phyloP scores from a whole-genome alignment of 2,329 filamentous ascomycete species.

The Xylariaceae sp. region DNA sequence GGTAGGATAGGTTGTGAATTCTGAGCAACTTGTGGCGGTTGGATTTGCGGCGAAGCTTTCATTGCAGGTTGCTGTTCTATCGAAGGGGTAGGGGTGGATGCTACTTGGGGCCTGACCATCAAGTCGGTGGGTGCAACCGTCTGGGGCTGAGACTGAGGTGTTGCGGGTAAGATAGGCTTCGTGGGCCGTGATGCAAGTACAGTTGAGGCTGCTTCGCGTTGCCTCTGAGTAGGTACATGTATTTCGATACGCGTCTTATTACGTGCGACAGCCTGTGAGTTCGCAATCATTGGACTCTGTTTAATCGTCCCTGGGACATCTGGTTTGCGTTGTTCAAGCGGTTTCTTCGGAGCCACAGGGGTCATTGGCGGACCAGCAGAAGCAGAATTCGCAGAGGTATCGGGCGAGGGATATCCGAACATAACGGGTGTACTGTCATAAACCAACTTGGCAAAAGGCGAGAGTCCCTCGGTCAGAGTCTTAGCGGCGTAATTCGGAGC shows the following conservation, averaged over 20 bases:
- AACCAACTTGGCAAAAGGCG: conserved; percentile 47
- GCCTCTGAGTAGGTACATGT: conserved; percentile 27
- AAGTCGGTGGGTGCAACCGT: conserved; percentile 31
- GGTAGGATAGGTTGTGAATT: conserved; percentile 4
- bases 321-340: conserved; percentile 30
- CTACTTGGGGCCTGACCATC: conserved; percentile 25
- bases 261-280: conserved; percentile 29
- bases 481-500: conserved; percentile 27
- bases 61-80: conserved; percentile 19
- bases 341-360: conserved; percentile 29
- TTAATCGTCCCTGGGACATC: conserved; percentile 35
- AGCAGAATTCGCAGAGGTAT: conserved; percentile 28
- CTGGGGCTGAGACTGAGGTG: conserved; percentile 25
- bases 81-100: conserved; percentile 17
- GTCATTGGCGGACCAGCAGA: conserved; percentile 30
- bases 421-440: conserved; percentile 39
- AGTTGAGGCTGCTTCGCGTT: conserved; percentile 24
- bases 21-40: conserved; percentile 5
- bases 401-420: conserved; percentile 38
- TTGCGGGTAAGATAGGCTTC: conserved; percentile 8
- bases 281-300: conserved; percentile 37
- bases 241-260: conserved; percentile 30
- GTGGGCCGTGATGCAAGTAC: conserved; percentile 18
- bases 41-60: conserved; percentile 9
- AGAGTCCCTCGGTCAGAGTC: conserved; percentile 39